Evolutionary conservation across 352 stramenopile genomes (phyloP).

Genomic region (Globisporangium camurandrum): DNA sequence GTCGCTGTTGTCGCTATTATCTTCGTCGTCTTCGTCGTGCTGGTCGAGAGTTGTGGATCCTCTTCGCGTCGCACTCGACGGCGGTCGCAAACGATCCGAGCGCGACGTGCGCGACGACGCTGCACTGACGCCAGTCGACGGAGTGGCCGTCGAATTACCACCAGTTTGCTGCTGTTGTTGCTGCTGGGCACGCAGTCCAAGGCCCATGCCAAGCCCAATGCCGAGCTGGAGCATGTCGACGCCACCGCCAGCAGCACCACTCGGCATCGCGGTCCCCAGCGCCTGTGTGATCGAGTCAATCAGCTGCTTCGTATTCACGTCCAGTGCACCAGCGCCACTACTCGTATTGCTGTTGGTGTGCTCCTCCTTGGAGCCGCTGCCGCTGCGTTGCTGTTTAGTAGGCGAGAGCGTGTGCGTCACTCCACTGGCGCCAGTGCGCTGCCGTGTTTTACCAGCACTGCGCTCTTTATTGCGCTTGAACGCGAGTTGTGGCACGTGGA

Average conservation of each 20-base stretch:
- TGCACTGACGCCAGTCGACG: background rate
- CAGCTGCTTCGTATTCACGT: slow-evolving; percentile 53
- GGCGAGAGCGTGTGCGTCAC: slow-evolving; percentile 5
- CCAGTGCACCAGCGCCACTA: slow-evolving; percentile 9
- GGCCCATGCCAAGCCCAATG: slow-evolving; percentile 86
- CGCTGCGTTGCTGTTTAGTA: slow-evolving; percentile 5
- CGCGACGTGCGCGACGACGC: background rate
- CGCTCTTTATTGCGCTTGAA: slow-evolving; percentile 21
- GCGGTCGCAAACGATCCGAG: slow-evolving; percentile 1
- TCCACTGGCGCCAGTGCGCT: background rate
- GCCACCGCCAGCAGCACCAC: slow-evolving; percentile 13
- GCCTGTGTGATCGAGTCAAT: slow-evolving; percentile 74
- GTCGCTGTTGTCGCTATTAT: slow-evolving; percentile 16
- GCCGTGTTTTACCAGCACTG: background rate
- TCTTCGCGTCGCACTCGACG: background rate
- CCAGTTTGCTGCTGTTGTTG: slow-evolving; percentile 14
- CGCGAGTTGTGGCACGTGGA: slow-evolving; percentile 46
- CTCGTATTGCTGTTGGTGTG: background rate
- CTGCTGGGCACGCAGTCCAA: slow-evolving; percentile 68
- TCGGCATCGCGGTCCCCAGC: slow-evolving; percentile 38
- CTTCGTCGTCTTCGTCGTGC: slow-evolving; percentile 11
- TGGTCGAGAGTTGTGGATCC: no score
- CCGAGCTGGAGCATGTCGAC: slow-evolving; percentile 74
- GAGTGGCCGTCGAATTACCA: no score
- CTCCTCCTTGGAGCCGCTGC: slow-evolving; percentile 4